Percentiles rank a stretch among this genome's conserved stretches.
These are phyloP conservation scores for Mesotaenium endlicherianum DNA, from an alignment of 139 green algal genomes.

Conservation along the genomic window DNA sequence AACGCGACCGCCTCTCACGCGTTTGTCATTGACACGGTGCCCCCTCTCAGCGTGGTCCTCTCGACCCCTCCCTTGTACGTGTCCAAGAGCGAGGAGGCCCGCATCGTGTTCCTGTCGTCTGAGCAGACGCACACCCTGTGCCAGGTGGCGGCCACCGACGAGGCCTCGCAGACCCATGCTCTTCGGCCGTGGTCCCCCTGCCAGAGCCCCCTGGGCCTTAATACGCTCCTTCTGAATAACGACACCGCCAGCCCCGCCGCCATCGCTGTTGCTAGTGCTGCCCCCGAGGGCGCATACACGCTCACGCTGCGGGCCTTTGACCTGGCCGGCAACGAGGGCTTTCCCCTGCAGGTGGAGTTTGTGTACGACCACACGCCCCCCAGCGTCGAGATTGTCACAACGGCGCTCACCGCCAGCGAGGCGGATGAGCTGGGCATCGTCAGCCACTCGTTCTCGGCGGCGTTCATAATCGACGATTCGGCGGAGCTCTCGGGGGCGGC, in stretches of 20 bases:
- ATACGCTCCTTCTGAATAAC: background rate
- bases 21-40: slow-evolving; percentile 2
- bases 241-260: background rate
- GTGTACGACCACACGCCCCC: background rate
- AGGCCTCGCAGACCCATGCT: background rate
- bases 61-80: background rate
- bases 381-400: background rate
- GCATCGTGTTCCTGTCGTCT: slow-evolving; percentile 11
- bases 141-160: background rate
- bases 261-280: background rate
- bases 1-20: slow-evolving; percentile 2
- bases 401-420: too few relatives aligned
- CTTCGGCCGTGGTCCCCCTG: background rate
- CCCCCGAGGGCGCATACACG: slow-evolving; percentile 6
- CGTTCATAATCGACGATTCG: background rate
- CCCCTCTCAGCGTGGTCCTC: background rate
- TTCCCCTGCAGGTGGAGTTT: background rate
- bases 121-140: background rate
- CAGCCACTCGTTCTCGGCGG: background rate
- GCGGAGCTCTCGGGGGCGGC: background rate
- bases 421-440: too few relatives aligned
- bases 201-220: background rate
- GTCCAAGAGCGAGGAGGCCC: background rate
- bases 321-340: slow-evolving; percentile 4
- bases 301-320: background rate